Conservation (phyloP, 192 early-diverging fungal genomes). For the Rhizoclosmatium globosum region DNA sequence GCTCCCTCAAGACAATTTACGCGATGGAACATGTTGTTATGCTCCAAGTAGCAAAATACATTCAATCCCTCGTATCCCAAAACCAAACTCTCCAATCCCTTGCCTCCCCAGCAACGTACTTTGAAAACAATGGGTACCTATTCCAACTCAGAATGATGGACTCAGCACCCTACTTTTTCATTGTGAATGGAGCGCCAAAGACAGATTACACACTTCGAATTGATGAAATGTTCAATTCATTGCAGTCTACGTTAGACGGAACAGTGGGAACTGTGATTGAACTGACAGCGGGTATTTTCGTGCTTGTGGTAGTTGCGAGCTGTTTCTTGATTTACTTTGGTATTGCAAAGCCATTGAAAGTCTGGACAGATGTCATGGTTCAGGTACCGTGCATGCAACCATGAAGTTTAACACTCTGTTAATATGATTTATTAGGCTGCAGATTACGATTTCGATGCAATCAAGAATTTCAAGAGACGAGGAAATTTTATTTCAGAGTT, state of each 20-base stretch:
- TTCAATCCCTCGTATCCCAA: background rate
- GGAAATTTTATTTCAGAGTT: conserved; percentile 1
- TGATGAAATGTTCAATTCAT: background rate
- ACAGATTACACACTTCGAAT: background rate
- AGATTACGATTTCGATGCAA: background rate
- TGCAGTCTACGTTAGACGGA: background rate
- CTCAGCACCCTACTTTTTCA: background rate
- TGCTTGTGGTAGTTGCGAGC: background rate
- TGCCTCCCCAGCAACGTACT: background rate
- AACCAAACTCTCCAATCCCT: background rate
- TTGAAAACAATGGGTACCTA: background rate
- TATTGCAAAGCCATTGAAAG: background rate
- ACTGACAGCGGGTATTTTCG: background rate
- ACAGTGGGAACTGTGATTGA: background rate
- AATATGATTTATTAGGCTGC: background rate
- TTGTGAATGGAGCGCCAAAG: conserved; percentile 5
- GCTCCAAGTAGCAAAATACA: background rate
- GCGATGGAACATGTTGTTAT: background rate
- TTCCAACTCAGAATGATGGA: background rate
- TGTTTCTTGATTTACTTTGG: background rate
- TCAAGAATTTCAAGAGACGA: background rate
- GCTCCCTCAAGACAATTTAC: background rate
- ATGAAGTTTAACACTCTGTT: background rate
- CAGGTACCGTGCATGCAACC: background rate
- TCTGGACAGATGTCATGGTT: background rate